Evolutionary conservation across 352 stramenopile species (phyloP).

Genomic region (Lagenidium giganteum): DNA sequence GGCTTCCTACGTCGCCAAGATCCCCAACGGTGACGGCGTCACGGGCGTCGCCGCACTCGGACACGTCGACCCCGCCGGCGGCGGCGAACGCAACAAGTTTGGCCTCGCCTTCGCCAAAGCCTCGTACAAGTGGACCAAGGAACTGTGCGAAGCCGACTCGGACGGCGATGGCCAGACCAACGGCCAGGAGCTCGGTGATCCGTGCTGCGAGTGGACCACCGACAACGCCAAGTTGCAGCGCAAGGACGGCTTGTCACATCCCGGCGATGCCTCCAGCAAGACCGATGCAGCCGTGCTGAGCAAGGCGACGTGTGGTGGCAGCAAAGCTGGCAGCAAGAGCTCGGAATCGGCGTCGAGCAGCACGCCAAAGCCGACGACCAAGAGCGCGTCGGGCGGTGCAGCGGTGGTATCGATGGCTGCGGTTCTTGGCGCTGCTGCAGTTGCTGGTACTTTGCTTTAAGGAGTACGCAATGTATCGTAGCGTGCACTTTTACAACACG

Average conservation of each 20-base stretch:
- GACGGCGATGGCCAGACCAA: conserved; percentile 55
- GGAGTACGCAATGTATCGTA: no score
- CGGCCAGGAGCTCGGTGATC: conserved; percentile 62
- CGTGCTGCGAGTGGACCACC: conserved; percentile 37
- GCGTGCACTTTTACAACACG: no score
- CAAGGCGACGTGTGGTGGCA: no score
- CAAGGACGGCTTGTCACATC: conserved; percentile 13
- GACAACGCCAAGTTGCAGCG: no score
- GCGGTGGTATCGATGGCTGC: no score
- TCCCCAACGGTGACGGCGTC: conserved; percentile 20
- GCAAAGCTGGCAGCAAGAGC: no score
- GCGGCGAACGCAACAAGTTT: conserved; percentile 18
- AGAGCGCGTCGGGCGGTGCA: no score
- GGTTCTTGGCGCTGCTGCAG: no score
- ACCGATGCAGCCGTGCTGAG: no score
- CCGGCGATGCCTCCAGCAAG: conserved; percentile 8
- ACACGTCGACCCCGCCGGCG: conserved; percentile 13
- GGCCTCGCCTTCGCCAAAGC: conserved; percentile 11
- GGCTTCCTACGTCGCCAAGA: conserved; percentile 9
- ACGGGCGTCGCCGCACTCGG: conserved; percentile 14
- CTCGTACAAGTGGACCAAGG: conserved; percentile 18
- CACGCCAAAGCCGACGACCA: no score
- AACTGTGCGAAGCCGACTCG: conserved; percentile 30
- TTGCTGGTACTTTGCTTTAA: no score
- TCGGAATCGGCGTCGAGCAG: no score